Conservation (phyloP, 108 stramenopile species). For the Parmales sp. region DNA sequence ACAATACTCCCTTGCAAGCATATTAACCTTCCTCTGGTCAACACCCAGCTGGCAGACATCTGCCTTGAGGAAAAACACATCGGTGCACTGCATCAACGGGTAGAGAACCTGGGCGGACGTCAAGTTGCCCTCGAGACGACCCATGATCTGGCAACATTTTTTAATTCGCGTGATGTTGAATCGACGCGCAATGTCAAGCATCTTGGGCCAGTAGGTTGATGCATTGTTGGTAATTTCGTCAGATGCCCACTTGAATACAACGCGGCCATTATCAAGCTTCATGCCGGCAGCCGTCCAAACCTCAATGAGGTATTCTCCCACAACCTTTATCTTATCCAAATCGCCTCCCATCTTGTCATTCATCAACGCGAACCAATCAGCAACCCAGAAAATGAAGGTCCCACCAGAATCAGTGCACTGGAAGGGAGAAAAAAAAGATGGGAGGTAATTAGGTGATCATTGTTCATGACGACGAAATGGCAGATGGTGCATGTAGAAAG, state of each 20-base stretch:
- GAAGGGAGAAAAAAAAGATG: slow-evolving; percentile 10
- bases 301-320: slow-evolving; percentile 95
- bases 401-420: slow-evolving; percentile 61
- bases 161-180: slow-evolving; percentile 88
- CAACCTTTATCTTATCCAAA: slow-evolving; percentile 76
- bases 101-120: slow-evolving; percentile 95
- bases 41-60: slow-evolving; percentile 99
- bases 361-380: slow-evolving; percentile 99
- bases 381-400: slow-evolving; percentile 99
- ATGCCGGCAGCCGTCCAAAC: slow-evolving; percentile 99
- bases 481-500: not conserved
- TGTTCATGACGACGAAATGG: no score
- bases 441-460: no score
- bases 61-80: slow-evolving; percentile 97
- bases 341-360: slow-evolving; percentile 99
- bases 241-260: slow-evolving; percentile 96
- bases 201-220: slow-evolving; percentile 69
- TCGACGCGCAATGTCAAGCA: slow-evolving; percentile 93
- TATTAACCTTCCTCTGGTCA: slow-evolving; percentile 98
- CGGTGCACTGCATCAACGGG: slow-evolving; percentile 97
- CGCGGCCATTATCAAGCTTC: slow-evolving; percentile 72
- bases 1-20: slow-evolving; percentile 98
- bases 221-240: slow-evolving; percentile 93
- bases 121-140: slow-evolving; percentile 81
- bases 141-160: slow-evolving; percentile 99